Percentiles rank a stretch among this genome's conserved stretches.
These are phyloP conservation scores for Paramyrothecium roridum DNA, from an alignment of 2,329 filamentous ascomycete species.

Conservation along the genomic window DNA sequence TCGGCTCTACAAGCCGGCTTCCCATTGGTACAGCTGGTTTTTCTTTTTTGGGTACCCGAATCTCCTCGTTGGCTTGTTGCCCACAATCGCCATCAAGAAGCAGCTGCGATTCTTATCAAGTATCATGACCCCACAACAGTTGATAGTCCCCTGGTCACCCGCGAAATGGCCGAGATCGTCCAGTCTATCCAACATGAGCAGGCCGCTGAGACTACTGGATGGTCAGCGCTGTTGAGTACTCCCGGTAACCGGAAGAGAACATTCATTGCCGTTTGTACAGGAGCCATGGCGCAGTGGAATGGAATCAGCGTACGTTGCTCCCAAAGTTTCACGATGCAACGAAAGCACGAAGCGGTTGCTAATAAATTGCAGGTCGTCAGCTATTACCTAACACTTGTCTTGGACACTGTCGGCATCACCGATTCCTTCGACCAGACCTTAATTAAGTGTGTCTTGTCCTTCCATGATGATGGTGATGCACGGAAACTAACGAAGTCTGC, in stretches of 20 bases:
- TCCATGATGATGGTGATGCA: neutral
- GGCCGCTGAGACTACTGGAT: slow-evolving; percentile 26
- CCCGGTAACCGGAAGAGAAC: slow-evolving; percentile 32
- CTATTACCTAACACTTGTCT: slow-evolving; percentile 35
- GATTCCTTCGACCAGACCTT: slow-evolving; percentile 32
- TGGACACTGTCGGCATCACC: slow-evolving; percentile 35
- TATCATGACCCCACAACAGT: slow-evolving; percentile 37
- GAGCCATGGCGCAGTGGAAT: slow-evolving; percentile 25
- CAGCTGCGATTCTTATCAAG: slow-evolving; percentile 39
- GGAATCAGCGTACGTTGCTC: too few species aligned
- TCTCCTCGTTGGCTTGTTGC: slow-evolving; percentile 46
- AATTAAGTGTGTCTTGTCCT: slow-evolving; percentile 25
- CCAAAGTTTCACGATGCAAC: too few species aligned
- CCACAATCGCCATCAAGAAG: slow-evolving; percentile 47
- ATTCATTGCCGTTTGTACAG: slow-evolving; percentile 17
- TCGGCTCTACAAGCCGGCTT: slow-evolving; percentile 27
- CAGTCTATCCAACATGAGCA: slow-evolving; percentile 26
- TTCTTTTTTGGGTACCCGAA: slow-evolving; percentile 40
- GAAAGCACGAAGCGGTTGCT: too few species aligned
- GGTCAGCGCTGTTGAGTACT: slow-evolving; percentile 20
- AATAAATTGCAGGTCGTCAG: slow-evolving; percentile 26
- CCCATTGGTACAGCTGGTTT: slow-evolving; percentile 31
- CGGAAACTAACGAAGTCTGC: neutral
- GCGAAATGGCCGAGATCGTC: slow-evolving; percentile 36
- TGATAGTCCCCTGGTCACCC: slow-evolving; percentile 31